These are phyloP conservation scores for Mortierella sp. DNA, from an alignment of 371 early-diverging fungal genomes.

Conservation along the genomic window DNA sequence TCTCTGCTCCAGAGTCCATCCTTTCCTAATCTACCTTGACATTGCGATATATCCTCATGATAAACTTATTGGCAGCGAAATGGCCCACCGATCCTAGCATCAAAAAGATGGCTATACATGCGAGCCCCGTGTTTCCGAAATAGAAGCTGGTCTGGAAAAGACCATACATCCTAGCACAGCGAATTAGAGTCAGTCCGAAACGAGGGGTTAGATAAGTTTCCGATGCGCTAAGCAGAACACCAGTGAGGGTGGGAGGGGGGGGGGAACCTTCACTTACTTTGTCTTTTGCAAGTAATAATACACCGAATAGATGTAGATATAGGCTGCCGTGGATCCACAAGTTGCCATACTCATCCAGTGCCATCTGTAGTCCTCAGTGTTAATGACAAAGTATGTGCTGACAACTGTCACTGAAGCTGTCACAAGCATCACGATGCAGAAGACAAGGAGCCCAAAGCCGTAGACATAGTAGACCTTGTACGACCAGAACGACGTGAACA, in stretches of 20 bases:
- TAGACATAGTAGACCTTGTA: conserved; percentile 89
- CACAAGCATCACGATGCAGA: conserved; percentile 75
- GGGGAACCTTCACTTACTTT: conserved; percentile 62
- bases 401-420: conserved; percentile 84
- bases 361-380: conserved; percentile 89
- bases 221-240: too few relatives aligned
- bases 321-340: conserved; percentile 80
- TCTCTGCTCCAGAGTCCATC: too few relatives aligned
- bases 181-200: neutral
- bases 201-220: neutral
- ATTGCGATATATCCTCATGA: conserved; percentile 76
- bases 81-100: conserved; percentile 80
- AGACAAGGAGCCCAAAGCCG: conserved; percentile 83
- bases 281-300: conserved; percentile 82
- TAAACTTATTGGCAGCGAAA: conserved; percentile 68
- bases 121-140: conserved; percentile 82
- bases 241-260: too few relatives aligned
- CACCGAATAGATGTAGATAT: conserved; percentile 83
- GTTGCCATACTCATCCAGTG: conserved; percentile 87
- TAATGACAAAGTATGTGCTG: conserved; percentile 82
- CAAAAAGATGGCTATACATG: conserved; percentile 73
- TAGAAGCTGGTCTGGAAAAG: conserved; percentile 83
- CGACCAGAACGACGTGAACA: conserved; percentile 88
- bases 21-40: conserved; percentile 80
- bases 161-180: conserved; percentile 76